phyloP scores from a whole-genome alignment of 1,139 yeast species.

The Yamadazyma buinensis region DNA sequence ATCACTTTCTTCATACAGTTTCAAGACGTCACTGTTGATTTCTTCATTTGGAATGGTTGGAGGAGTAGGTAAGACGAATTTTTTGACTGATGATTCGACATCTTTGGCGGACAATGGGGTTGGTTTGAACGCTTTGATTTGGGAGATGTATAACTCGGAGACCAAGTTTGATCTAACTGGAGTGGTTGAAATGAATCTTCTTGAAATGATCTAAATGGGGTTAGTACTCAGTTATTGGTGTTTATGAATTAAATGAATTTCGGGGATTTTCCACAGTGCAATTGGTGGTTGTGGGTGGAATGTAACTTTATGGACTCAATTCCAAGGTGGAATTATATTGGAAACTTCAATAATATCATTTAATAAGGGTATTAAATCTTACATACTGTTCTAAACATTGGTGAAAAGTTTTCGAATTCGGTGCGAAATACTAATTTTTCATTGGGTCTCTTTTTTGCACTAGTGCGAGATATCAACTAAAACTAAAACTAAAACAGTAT shows the following conservation, averaged over 20 bases:
- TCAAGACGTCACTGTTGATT: slow-evolving; percentile 69
- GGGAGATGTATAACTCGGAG: slow-evolving; percentile 83
- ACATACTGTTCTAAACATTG: slow-evolving; percentile 18
- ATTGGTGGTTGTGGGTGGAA: no score
- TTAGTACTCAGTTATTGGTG: no score
- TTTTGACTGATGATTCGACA: slow-evolving; percentile 74
- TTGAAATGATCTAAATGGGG: slow-evolving; percentile 30
- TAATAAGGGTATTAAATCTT: not conserved
- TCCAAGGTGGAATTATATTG: no score
- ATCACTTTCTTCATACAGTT: slow-evolving; percentile 67
- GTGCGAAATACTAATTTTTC: slow-evolving; percentile 8
- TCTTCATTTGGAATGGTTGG: slow-evolving; percentile 73
- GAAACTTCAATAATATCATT: not conserved
- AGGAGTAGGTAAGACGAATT: slow-evolving; percentile 74
- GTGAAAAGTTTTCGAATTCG: slow-evolving; percentile 8
- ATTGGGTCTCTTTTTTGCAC: slow-evolving; percentile 7
- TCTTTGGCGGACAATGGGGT: slow-evolving; percentile 69
- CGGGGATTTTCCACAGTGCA: no score
- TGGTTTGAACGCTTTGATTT: slow-evolving; percentile 86
- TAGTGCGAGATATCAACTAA: no score
- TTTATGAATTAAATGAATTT: no score
- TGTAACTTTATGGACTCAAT: no score
- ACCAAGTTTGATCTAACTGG: slow-evolving; percentile 58
- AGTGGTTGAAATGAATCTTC: slow-evolving; percentile 43
- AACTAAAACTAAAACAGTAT: no score